phyloP scores from a whole-genome alignment of 1,284 basidiomycete genomes.

The Pascua sp. region DNA sequence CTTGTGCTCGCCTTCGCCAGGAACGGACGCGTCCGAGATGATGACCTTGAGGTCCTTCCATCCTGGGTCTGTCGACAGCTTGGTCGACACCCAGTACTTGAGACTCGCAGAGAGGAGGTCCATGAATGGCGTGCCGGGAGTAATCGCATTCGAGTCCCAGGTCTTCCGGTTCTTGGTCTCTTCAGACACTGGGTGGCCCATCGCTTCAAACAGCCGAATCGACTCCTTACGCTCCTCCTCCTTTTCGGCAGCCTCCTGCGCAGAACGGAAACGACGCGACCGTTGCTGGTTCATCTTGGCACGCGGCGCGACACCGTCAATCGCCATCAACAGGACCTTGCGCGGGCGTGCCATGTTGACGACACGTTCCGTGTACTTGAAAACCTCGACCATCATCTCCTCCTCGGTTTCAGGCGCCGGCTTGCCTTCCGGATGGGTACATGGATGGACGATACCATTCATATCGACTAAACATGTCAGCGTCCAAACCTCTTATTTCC shows the following conservation, averaged over 20 bases:
- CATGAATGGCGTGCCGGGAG: constrained; percentile 98
- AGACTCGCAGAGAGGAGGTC: constrained; percentile 80
- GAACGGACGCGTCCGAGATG: constrained; percentile 94
- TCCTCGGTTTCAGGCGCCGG: constrained; percentile 95
- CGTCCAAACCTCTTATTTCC: background rate
- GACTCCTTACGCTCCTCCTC: constrained; percentile 78
- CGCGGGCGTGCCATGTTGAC: constrained; percentile 96
- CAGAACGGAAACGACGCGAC: constrained; percentile 87
- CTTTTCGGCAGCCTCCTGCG: constrained; percentile 92
- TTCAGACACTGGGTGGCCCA: constrained; percentile 84
- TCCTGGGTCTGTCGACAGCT: constrained; percentile 90
- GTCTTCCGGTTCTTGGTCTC: constrained; percentile 78
- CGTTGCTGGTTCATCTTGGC: constrained; percentile 99
- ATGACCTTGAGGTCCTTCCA: constrained; percentile 95
- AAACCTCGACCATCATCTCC: constrained; percentile 99
- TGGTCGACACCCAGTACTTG: constrained; percentile 94
- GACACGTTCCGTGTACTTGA: constrained; percentile 94
- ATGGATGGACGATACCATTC: constrained; percentile 79
- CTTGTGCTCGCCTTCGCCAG: constrained; percentile 99
- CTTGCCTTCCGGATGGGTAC: constrained; percentile 95
- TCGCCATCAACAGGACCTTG: constrained; percentile 96
- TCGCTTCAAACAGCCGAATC: constrained; percentile 84
- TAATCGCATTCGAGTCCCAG: constrained; percentile 99
- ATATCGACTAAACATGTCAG: constrained; percentile 45
- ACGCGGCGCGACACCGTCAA: constrained; percentile 95